Evolutionary conservation across 352 stramenopile species (phyloP).

Genomic region (Phytophthora colocasiae): DNA sequence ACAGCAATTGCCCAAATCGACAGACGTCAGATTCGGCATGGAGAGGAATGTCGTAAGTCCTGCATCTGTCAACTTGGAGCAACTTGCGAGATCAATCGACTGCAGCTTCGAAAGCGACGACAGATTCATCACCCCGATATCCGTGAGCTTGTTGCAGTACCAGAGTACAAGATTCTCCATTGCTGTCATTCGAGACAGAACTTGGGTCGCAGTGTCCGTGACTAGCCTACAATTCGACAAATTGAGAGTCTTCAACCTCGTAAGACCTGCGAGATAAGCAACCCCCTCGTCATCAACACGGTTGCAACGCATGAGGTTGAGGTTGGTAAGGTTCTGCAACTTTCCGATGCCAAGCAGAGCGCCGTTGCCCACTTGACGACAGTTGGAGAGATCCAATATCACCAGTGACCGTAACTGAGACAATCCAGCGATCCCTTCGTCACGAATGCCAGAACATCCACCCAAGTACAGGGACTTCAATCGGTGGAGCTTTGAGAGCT

Average conservation of each 20-base stretch:
- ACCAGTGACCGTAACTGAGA: slow-evolving; percentile 49
- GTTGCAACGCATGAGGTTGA: slow-evolving; percentile 87
- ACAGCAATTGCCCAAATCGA: slow-evolving; percentile 87
- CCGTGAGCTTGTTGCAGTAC: slow-evolving; percentile 89
- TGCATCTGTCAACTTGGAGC: slow-evolving; percentile 68
- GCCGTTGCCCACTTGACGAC: slow-evolving; percentile 72
- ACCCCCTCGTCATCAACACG: slow-evolving; percentile 71
- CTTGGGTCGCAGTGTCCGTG: slow-evolving; percentile 54
- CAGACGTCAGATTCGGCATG: slow-evolving; percentile 59
- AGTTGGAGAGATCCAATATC: slow-evolving; percentile 81
- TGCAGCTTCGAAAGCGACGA: slow-evolving; percentile 55
- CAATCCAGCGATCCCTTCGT: slow-evolving; percentile 63
- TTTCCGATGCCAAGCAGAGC: slow-evolving; percentile 62
- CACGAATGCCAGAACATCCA: slow-evolving; percentile 61
- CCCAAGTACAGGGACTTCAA: slow-evolving; percentile 75
- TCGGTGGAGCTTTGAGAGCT: slow-evolving; percentile 44
- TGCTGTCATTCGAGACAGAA: slow-evolving; percentile 53
- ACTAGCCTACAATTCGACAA: slow-evolving; percentile 82
- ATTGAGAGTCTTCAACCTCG: slow-evolving; percentile 74
- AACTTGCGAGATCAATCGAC: slow-evolving; percentile 79
- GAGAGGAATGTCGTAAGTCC: slow-evolving; percentile 55
- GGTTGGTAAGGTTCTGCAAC: slow-evolving; percentile 64
- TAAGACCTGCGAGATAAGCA: slow-evolving; percentile 46
- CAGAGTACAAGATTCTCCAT: slow-evolving; percentile 79
- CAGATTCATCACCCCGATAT: slow-evolving; percentile 56